These are phyloP conservation scores for Austroboletus eburneus DNA, from an alignment of 768 basidiomycete species.

Conservation along the genomic window DNA sequence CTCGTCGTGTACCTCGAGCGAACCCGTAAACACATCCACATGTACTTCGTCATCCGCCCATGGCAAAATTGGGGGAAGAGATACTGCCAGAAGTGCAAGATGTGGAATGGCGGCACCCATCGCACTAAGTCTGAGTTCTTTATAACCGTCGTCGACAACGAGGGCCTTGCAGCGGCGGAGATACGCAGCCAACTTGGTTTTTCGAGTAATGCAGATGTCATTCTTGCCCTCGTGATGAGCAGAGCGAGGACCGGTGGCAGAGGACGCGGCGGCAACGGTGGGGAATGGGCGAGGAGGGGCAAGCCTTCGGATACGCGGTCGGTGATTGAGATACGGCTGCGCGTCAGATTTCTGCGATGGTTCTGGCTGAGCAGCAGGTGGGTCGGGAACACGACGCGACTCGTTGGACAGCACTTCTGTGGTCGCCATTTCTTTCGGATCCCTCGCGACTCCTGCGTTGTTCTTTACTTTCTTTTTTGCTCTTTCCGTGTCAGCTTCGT, in stretches of 20 bases:
- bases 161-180: conserved; percentile 73
- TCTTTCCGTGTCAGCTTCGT: conserved; percentile 4
- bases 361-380: conserved; percentile 1
- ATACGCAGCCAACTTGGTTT: conserved; percentile 67
- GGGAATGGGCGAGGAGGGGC: conserved; percentile 73
- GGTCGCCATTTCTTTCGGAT: conserved; percentile 1
- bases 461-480: conserved; percentile 17
- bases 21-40: conserved; percentile 61
- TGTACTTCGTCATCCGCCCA: conserved; percentile 59
- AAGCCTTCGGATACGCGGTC: conserved; percentile 55
- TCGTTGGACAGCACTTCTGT: neutral
- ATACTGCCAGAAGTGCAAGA: conserved; percentile 62
- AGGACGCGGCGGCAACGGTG: conserved; percentile 67
- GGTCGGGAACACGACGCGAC: neutral
- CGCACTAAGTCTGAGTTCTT: conserved; percentile 68
- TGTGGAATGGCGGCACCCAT: conserved; percentile 91
- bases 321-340: conserved; percentile 11
- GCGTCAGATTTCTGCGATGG: conserved; percentile 2
- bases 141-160: conserved; percentile 74
- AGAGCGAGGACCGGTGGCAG: conserved; percentile 77
- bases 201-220: conserved; percentile 74
- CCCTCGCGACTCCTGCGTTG: conserved; percentile 1
- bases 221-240: conserved; percentile 79
- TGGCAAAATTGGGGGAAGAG: conserved; percentile 70
- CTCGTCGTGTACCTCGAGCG: conserved; percentile 75